phyloP scores from a whole-genome alignment of 2,329 filamentous ascomycete species.

The Hypoxylon sp. region DNA sequence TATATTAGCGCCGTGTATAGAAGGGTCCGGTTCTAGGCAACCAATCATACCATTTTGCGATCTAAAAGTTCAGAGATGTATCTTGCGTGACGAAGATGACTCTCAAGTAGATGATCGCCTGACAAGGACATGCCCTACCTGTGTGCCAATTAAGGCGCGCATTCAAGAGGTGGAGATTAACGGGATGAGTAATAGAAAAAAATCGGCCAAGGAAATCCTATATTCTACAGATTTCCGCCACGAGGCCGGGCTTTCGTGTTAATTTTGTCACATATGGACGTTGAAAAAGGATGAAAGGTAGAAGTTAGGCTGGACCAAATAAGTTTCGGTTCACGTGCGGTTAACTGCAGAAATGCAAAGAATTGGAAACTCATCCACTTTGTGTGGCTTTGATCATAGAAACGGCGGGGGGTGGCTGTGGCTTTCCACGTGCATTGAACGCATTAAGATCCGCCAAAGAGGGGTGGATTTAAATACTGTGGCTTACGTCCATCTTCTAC shows the following conservation, averaged over 20 bases:
- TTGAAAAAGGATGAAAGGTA: slow-evolving; percentile 10
- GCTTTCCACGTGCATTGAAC: neutral
- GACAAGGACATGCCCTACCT: slow-evolving; percentile 46
- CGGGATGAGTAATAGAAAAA: slow-evolving; percentile 1
- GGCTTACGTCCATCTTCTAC: slow-evolving; percentile 15
- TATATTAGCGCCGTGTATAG: slow-evolving; percentile 31
- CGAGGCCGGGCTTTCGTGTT: slow-evolving; percentile 21
- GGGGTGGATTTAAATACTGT: neutral
- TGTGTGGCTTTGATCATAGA: neutral
- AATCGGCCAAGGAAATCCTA: slow-evolving; percentile 13
- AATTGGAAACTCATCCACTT: slow-evolving; percentile 20
- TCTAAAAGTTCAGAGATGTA: slow-evolving; percentile 40
- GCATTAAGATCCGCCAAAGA: neutral
- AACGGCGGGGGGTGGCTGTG: neutral
- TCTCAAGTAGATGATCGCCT: slow-evolving; percentile 41
- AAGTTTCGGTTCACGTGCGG: slow-evolving; percentile 15
- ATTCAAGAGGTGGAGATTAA: neutral
- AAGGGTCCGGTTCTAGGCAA: neutral
- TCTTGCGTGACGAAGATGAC: slow-evolving; percentile 44
- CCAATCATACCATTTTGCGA: slow-evolving; percentile 48
- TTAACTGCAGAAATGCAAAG: slow-evolving; percentile 28
- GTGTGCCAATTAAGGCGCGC: slow-evolving; percentile 5
- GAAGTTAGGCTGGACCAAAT: slow-evolving; percentile 14
- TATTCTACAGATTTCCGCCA: slow-evolving; percentile 26
- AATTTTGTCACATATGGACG: slow-evolving; percentile 24